Evolutionary conservation across 169 alveolate genomes (phyloP), one percentile per base, ranked within the genome.

Genomic region (Plasmodium vinckei): DNA sequence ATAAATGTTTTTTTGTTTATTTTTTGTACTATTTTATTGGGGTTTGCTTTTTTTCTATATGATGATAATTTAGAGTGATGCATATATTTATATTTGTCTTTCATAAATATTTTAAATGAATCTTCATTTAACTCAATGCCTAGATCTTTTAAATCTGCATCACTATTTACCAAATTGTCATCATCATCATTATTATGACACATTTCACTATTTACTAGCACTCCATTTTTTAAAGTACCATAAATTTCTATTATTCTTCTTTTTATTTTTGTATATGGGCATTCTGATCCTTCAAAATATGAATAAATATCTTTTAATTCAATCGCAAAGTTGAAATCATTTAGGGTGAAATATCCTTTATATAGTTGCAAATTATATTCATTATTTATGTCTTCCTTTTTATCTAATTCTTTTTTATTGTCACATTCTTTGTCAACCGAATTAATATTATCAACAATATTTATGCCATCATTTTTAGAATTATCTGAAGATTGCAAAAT

Each of bases 231-330:
- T 23, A 86, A 15, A 5, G 87, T 59, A 25, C 91, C 91, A 72
- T 86, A 86, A 27, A 86, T 86, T 63, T 86, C 91, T 51, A 86
- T 63, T 42, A 86, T 86, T 70, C 91, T 86, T 64, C 91, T 59
- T 70, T 86, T 86, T 17, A 86, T 86, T 86, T 86, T 86, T 1
- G 91, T 69, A 60, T 69, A 71, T 1, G 91, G 77, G 53, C 91
- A 86, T 21, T 86, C 87, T 1, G 15, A 70, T 1, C 91, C 91
- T 72, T 86, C 91, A 54, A 86, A 86, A 54, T 86, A 86, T 17
- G 60, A 86, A 53, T 86, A 86, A 19, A 86, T 27, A 23, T 86
- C 91, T 53, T 70, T 86, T 39, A 68, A 9, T 61, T 86, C 91
- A 27, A 86, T 47, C 33, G 56, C 91, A 70, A 86, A 86, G 15